Evolutionary conservation across 306 rosid species (phyloP), one percentile per base, ranked within the genome.

Genomic region (Trifolium repens): DNA sequence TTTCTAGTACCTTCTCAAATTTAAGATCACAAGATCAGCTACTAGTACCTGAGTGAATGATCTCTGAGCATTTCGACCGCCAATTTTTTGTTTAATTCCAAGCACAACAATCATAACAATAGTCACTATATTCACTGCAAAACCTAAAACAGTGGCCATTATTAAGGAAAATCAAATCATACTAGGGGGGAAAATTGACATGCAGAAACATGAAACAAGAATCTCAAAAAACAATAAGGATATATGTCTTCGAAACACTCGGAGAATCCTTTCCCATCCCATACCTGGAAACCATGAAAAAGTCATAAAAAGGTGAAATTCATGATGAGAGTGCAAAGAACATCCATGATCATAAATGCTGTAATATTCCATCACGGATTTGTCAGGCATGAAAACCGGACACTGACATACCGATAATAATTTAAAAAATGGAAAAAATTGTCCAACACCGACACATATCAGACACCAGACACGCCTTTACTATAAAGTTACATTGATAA

Each of bases 211-310:
- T 42, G 53, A 61, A 24, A 37, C 76, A 14, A 74, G 73, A 59
- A 58, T 58, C 42, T 57, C n/a, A 58, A 63, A 26, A 44, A 71
- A 1, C 4, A 37, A 63, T 37, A 86, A 94, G 97, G 98, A 94
- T 94, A 94, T 94, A 90, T 79, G 80, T 91, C 84, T 64, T 76
- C 73, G 46, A 88, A 94, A 80, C 98, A 94, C 71, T 81, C 78
- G 5, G 98, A 88, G 79, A 88, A 73, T 66, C 75, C 76, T 69
- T 75, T 86, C 54, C 89, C 88, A 81, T 90, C 79, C 97, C 98
- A 90, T 43, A 90, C 89, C 98, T 94, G 93, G 32, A 83, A 86
- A 83, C 69, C 84, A 77, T 35, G 63, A 55, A 13, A 65, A 34
- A 27, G 3, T 4, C 4, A 30, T 0, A 47, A 71, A 65, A 67